These are phyloP conservation scores for Amauroascus niger DNA, from an alignment of 2,329 filamentous ascomycete species.

Conservation along the genomic window DNA sequence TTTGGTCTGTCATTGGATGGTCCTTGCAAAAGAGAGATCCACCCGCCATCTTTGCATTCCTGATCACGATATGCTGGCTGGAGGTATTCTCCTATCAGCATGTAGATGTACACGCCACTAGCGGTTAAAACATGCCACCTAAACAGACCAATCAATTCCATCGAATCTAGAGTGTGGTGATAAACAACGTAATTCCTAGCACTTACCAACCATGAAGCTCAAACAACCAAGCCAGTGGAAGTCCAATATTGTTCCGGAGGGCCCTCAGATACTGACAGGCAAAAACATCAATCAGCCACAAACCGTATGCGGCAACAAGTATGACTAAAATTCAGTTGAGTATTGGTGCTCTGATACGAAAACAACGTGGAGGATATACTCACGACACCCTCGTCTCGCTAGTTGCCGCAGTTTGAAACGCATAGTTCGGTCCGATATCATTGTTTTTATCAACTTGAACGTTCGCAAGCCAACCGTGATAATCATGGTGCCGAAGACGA, in stretches of 20 bases:
- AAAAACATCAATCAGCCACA: conserved; percentile 22
- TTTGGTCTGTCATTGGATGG: not conserved
- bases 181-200: not conserved
- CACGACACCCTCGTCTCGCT: conserved; percentile 5
- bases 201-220: conserved; percentile 24
- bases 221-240: conserved; percentile 21
- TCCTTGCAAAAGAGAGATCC: conserved; percentile 1
- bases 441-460: conserved; percentile 7
- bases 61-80: conserved; percentile 9
- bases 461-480: conserved; percentile 10
- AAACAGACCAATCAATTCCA: not conserved
- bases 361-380: not conserved
- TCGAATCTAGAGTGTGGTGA: not conserved
- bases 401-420: conserved; percentile 10
- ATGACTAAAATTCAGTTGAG: conserved; percentile 5
- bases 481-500: conserved; percentile 14
- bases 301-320: conserved; percentile 10
- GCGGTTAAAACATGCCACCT: conserved; percentile 18
- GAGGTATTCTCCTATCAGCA: conserved; percentile 14
- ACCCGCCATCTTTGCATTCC: not conserved
- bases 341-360: not conserved
- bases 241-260: conserved; percentile 15
- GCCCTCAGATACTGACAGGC: conserved; percentile 18
- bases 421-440: conserved; percentile 9
- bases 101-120: conserved; percentile 14